Evolutionary conservation across 805 yeast genomes (phyloP), one percentile per base, ranked within the genome.

Genomic region (Lipomyces yamadae): DNA sequence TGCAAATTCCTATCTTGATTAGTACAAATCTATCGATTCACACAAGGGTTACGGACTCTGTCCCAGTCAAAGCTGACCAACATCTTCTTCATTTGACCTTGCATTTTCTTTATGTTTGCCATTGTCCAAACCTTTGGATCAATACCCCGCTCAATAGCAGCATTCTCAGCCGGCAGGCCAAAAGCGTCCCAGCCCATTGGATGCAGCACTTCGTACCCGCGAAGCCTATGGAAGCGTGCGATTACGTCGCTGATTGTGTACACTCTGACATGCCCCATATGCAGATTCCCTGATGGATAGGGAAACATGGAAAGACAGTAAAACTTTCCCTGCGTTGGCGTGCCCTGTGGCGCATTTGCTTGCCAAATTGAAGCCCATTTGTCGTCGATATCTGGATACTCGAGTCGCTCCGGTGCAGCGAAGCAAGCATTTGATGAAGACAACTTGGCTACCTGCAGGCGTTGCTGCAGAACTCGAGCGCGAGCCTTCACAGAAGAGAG

Each of bases 181-280:
- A 95, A 95, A 0, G 98, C 97, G 81, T 95, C 99, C 98, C 98
- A 95, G 0, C 99, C 99, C 96, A 95, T 93, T 0, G 98, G 98
- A 75, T 95, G 97, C 1, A 94, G 81, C 13, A 94, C 97, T 50
- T 87, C 79, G 72, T 82, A 84, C 0, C 97, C 97, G 60, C 84
- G 85, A 78, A 91, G 83, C 70, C 95, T 81, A 70, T 91, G 85
- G 76, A 85, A 94, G 70, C 98, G 81, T 1, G 96, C 84, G 52
- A 95, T 75, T 1, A 87, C 89, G 77, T 95, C 99, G 72, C 93
- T 87, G 37, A 95, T 92, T 0, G 97, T 90, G 77, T 91, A 95
- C 0, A 95, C 99, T 62, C 99, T 81, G 56, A 93, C 82, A 78
- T 95, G 99, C 0, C 99, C 99, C 84, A 95, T 87, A 75, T 95